A percentile compares a stretch with the other conserved stretches of the same genome.
These are phyloP conservation scores for Fusarium sp. DNA, from an alignment of 2,329 filamentous ascomycete species.

Conservation along the genomic window DNA sequence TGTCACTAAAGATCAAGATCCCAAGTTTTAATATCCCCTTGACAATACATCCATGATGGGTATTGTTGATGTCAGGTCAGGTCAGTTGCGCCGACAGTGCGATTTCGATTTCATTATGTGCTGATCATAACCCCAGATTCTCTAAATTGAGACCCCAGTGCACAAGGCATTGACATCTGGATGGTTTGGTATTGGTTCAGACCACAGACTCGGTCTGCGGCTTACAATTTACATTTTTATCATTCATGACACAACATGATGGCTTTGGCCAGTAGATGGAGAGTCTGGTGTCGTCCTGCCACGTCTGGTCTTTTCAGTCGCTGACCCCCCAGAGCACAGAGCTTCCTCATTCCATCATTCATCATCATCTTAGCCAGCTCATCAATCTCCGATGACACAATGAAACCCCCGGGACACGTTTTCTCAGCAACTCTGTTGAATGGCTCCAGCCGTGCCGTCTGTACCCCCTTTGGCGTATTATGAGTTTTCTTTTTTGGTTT, in stretches of 20 bases:
- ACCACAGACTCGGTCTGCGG: conserved; percentile 10
- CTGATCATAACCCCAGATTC: conserved; percentile 1
- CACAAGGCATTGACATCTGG: conserved; percentile 1
- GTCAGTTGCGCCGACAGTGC: conserved; percentile 25
- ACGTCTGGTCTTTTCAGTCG: conserved; percentile 29
- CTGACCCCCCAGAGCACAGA: conserved; percentile 24
- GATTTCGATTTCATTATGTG: conserved; percentile 4
- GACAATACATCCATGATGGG: conserved; percentile 16
- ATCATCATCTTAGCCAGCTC: conserved; percentile 38
- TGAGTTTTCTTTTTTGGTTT: background rate
- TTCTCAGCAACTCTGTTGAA: conserved; percentile 24
- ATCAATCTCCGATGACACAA: conserved; percentile 35
- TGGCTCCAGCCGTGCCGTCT: conserved; percentile 11
- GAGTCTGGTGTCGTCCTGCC: conserved; percentile 23
- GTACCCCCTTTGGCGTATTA: background rate
- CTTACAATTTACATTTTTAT: conserved; percentile 6
- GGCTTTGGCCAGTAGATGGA: conserved; percentile 22
- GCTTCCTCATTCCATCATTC: conserved; percentile 27
- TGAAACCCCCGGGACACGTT: conserved; percentile 31
- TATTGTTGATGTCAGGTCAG: conserved; percentile 10
- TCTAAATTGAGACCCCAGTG: background rate
- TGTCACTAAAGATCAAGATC: too few species aligned
- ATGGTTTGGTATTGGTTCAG: conserved; percentile 29
- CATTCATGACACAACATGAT: conserved; percentile 20
- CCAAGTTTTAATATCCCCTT: too few species aligned